Evolutionary conservation across 2,329 filamentous ascomycete species (phyloP).

Genomic region (Stagonosporopsis chrysanthemi): DNA sequence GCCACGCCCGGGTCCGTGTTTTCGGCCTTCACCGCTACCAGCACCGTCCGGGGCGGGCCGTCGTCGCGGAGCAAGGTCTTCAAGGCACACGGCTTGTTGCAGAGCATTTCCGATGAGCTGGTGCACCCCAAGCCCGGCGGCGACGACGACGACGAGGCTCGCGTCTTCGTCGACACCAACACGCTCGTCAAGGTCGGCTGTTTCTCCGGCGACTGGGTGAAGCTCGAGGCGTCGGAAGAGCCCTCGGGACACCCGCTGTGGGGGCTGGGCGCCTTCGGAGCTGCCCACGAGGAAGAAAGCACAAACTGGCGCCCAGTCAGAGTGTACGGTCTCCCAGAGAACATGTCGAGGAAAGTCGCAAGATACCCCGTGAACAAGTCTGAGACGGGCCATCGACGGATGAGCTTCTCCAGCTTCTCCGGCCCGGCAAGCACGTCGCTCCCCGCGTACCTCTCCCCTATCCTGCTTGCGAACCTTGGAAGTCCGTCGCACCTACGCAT

Average conservation of each 20-base stretch:
- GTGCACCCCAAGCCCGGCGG: constrained; percentile 83
- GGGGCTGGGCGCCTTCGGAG: constrained; percentile 71
- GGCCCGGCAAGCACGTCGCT: constrained; percentile 36
- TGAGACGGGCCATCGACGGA: constrained; percentile 51
- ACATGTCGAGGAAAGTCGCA: constrained; percentile 61
- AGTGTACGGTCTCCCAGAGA: constrained; percentile 87
- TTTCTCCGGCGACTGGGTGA: constrained; percentile 97
- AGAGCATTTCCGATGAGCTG: constrained; percentile 75
- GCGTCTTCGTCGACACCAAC: constrained; percentile 88
- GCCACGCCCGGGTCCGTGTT: constrained; percentile 88
- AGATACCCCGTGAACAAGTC: constrained; percentile 62
- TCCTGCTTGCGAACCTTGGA: constrained; percentile 86
- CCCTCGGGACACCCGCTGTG: constrained; percentile 73
- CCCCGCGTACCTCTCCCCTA: constrained; percentile 77
- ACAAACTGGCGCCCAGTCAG: constrained; percentile 82
- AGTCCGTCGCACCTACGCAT: constrained; percentile 80
- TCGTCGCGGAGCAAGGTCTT: constrained; percentile 80
- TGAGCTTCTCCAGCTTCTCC: constrained; percentile 57
- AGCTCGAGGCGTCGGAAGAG: constrained; percentile 78
- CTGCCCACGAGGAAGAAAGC: constrained; percentile 69
- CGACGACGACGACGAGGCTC: constrained; percentile 86
- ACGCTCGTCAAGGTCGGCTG: constrained; percentile 89
- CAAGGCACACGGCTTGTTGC: constrained; percentile 79
- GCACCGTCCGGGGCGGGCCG: constrained; percentile 75
- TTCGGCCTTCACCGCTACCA: constrained; percentile 83